Percentiles rank a stretch among this genome's conserved stretches.
Evolutionary conservation across 257 asterid species (phyloP).

Genomic region (Paulownia fortunei): DNA sequence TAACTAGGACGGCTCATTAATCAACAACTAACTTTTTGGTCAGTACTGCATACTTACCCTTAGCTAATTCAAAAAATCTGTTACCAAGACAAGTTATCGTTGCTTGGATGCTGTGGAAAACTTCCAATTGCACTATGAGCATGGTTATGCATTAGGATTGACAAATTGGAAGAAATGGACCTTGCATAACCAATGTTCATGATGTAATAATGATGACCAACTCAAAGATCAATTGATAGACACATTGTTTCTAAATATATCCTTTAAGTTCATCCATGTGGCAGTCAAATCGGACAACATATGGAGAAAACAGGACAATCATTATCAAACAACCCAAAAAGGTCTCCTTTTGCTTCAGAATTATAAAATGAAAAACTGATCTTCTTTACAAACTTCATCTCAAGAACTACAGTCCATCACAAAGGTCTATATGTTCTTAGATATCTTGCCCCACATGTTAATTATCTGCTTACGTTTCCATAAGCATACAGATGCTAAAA

Average conservation of each 20-base stretch:
- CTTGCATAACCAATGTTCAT: background rate
- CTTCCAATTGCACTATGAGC: background rate
- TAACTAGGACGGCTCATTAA: background rate
- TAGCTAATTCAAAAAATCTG: background rate
- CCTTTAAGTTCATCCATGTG: background rate
- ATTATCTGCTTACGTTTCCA: background rate
- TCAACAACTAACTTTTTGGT: background rate
- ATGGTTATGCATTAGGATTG: background rate
- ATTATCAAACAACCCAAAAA: constrained; percentile 17
- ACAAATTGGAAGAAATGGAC: background rate
- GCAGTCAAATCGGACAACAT: background rate
- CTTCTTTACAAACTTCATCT: background rate
- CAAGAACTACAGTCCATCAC: background rate
- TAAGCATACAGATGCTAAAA: background rate
- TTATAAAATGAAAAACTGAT: background rate
- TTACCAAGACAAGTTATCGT: background rate
- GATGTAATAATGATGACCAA: background rate
- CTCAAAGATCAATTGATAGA: constrained; percentile 12
- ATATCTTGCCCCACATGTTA: background rate
- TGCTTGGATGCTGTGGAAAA: background rate
- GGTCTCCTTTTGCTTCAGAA: background rate
- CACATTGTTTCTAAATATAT: background rate
- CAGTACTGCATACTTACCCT: too few relatives aligned
- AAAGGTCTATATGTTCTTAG: constrained; percentile 1
- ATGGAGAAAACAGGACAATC: background rate